Evolutionary conservation across 1,284 basidiomycete genomes (phyloP), one percentile per base, ranked within the genome.

Genomic region (Athelia sp.): DNA sequence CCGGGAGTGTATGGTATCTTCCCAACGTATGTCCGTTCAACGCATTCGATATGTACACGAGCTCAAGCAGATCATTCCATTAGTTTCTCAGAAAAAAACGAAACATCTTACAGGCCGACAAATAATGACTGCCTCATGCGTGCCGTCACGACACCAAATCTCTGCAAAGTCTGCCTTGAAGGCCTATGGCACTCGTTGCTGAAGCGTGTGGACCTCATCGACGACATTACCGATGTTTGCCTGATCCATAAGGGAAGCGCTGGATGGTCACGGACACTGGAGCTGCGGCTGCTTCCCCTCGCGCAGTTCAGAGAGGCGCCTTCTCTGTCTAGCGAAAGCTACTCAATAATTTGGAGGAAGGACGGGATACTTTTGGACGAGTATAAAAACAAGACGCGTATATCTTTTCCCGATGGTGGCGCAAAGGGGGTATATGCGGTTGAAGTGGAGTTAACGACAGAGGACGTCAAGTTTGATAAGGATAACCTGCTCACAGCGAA

Each of bases 91-190:
- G 68, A 78, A 22, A 64, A 66, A 45, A 87, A 89, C 55, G 61
- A 65, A 49, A 87, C 84, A 0, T 75, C 77, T 2, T 89, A 84
- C 63, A 76, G 86, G 15, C 87, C 87, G 32, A 92, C 89, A 2
- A 90, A 92, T 58, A 85, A 90, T 57, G 85, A 82, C 59, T 93
- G 90, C 60, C 76, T 93, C 47, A 93, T 93, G 90, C 83, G 90
- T 24, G 72, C 74, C 44, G 84, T 90, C 45, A 84, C 76, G 29
- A 73, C 75, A 0, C 79, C 82, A 57, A 80, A 82, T 57, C 90
- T 92, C 63, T 92, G 90, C 68, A 78, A 74, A 49, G 84, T 83
- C 43, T 93, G 90, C 63, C 63, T 78, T 11, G 86, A 90, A 55
- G 85, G 75, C 2, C 78, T 92, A 36, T 89, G 87, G 84, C 65